Evolutionary conservation across 768 basidiomycete species (phyloP), one percentile per base, ranked within the genome.

Genomic region (Dioszegia crocea): DNA sequence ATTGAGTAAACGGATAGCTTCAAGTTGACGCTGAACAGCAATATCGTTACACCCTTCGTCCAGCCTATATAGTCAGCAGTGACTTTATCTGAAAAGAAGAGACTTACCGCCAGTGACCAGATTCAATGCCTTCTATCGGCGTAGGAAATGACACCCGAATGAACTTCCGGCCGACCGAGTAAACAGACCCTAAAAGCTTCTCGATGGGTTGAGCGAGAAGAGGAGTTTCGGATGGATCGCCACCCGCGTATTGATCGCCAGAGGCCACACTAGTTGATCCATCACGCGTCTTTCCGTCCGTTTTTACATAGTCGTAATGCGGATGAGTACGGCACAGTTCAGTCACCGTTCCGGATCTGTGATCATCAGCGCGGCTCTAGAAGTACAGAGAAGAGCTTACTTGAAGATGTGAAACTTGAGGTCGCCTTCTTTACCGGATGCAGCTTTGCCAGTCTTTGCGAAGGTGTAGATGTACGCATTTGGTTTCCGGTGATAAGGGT

Each of bases 41-140:
- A 88, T 81, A 60, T 85, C 84, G 23, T 85, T 85, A 10, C 80
- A 80, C 4, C 86, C 87, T 1, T 90, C 73, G 67, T 93, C 91
- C 44, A 93, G 67, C 40, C 79, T 80, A 33, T 21, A 23, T 21
- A 16, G 51, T 41, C 23, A 47, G 29, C 27, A 14, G 11, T 9
- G 68, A 38, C 84, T 71, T 53, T 36, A 27, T 9, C 6, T 11
- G 9, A 3, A 21, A 38, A 23, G 23, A 6, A 21, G 36, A 10
- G 41, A 26, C 64, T 65, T 57, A 76, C 75, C 74, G 59, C 68
- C 71, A 76, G 12, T 56, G 39, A 0, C 65, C 63, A 17, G 24
- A 41, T 8, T 51, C 43, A 19, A 66, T 54, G 50, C 57, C 62
- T 14, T 56, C 55, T 9, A 73, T 57, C 1, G 48, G 44, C 21